Base-by-base conservation (phyloP, 2,329 filamentous ascomycete species). In the Graphiopsis chlorocephala region DNA sequence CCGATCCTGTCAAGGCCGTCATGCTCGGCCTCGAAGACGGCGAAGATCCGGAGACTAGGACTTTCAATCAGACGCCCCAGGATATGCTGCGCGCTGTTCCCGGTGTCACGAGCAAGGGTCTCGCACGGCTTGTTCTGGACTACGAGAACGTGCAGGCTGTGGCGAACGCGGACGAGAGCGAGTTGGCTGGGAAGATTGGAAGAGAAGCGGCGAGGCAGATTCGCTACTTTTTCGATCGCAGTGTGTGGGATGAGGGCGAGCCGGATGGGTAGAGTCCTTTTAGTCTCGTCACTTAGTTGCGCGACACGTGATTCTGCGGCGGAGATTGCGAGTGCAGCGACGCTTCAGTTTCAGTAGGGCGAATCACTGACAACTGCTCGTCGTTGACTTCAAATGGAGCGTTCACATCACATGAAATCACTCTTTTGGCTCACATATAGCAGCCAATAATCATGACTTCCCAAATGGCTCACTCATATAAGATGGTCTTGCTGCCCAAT, bases 51-150 rank as follows among this genome's bases (percentile, higher is more conserved):
- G 84, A 82, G 69, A 82, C 84, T 59, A 86, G 91, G 71, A 87
- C 84, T 0, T 97, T 96, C 73, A 96, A 93, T 71, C 86, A 89
- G 66, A 88, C 92, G 71, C 92, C 93, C 29, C 91, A 96, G 78
- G 94, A 98, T 74, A 96, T 98, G 91, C 79, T 99, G 68, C 83
- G 89, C 29, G 85, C 87, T 1, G 88, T 98, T 14, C 95, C 95
- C 0, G 95, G 95, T 0, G 86, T 98, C 15, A 94, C 87, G 35
- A 88, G 88, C 12, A 90, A 92, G 78, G 93, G 91, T 67, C 82
- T 96, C 35, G 87, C 86, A 72, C 87, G 86, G 67, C 72, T 99
- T 53, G 87, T 90, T 35, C 73, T 93, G 23, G 85, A 91, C 74
- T 86, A 89, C 69, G 89, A 90, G 69, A 96, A 88, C 77, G 82